These are phyloP conservation scores for Fusarium nygamai DNA, from an alignment of 2,329 filamentous ascomycete species.

Conservation along the genomic window DNA sequence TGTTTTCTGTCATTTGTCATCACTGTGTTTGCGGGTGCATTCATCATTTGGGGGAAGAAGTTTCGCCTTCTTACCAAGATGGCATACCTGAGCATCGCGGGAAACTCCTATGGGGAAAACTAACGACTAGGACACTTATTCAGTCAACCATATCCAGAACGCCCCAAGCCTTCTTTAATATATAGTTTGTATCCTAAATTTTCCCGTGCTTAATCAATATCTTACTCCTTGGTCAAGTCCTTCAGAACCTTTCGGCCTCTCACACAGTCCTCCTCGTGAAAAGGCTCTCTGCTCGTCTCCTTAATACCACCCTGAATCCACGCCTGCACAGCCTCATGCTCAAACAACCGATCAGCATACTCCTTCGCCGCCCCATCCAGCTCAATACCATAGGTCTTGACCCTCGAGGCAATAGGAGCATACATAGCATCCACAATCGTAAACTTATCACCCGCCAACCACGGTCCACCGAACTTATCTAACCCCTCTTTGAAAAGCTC, in stretches of 20 bases:
- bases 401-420: constrained; percentile 53
- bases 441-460: constrained; percentile 52
- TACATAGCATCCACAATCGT: constrained; percentile 54
- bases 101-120: neutral
- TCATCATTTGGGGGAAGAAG: neutral
- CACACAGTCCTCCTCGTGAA: constrained; percentile 50
- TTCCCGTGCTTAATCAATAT: fast-evolving
- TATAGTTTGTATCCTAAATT: too few relatives aligned
- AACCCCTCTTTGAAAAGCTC: constrained; percentile 53
- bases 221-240: constrained; percentile 36
- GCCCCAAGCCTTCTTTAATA: too few relatives aligned
- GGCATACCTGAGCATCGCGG: neutral
- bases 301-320: constrained; percentile 52
- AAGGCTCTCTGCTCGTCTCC: constrained; percentile 51
- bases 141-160: too few relatives aligned
- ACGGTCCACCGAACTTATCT: constrained; percentile 53
- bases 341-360: constrained; percentile 49
- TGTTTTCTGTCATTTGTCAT: neutral
- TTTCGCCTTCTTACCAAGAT: neutral
- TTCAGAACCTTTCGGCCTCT: constrained; percentile 46
- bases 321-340: constrained; percentile 48
- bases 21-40: neutral
- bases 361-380: constrained; percentile 44
- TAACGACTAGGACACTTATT: fast-evolving
- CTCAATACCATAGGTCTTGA: constrained; percentile 51